Evolutionary conservation across 148 eudicot species (phyloP), one percentile per base, ranked within the genome.

Genomic region (Nyssa sinensis): DNA sequence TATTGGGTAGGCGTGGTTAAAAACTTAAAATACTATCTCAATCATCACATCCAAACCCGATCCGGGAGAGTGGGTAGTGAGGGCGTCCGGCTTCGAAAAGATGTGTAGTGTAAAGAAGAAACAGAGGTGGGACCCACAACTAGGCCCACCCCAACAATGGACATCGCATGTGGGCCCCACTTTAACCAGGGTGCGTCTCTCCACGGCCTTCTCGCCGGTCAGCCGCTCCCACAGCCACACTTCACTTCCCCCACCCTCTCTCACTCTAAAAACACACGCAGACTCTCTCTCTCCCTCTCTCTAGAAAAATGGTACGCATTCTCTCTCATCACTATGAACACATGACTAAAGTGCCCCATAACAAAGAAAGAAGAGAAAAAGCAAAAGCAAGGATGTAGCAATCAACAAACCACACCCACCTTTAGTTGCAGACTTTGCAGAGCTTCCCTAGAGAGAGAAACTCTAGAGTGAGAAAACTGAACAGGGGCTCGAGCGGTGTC

Each of bases 71-170:
- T 14, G 58, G 23, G 14, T n/a, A 51, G 58, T 3, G 59, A 55
- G 59, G 25, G 59, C 0, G 59, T 17, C 59, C n/a, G n/a, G n/a
- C n/a, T n/a, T n/a, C 53, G 78, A 78, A 74, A 77, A 72, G 81
- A 58, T 49, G 63, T 83, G 83, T 70, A 74, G 75, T 12, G 57
- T 31, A 69, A 61, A 76, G n/a, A 70, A 60, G 71, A 57, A 67
- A 29, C 81, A 81, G 7, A 21, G 2, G 53, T 53, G 80, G 83
- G 80, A 32, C 82, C 81, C 79, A 64, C n/a, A n/a, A 25, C 12
- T 51, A 57, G 66, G 69, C 44, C n/a, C 64, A 53, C 24, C 44
- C 62, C 63, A 68, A 23, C 63, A 62, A 25, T 55, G 34, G 33
- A n/a, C 35, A 27, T 31, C 49, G 62, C 7, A 59, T 3, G 39